These are phyloP conservation scores for Paraleonurus japonicus DNA, from an alignment of 257 asterid genomes.

Conservation along the genomic window DNA sequence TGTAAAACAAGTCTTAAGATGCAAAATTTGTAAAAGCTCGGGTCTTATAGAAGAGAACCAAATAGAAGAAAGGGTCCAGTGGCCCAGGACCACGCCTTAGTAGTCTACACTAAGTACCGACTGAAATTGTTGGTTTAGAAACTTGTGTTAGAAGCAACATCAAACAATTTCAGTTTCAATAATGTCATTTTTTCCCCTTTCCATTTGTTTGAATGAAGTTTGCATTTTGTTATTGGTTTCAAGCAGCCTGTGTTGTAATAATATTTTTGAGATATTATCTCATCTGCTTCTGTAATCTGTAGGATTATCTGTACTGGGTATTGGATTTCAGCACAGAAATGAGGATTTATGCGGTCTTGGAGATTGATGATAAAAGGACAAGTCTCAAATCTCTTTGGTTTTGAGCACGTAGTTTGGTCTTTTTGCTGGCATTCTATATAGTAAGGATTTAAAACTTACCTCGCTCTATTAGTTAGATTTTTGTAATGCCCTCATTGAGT, in stretches of 20 bases:
- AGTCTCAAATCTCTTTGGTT: conserved; percentile 12
- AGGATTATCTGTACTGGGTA: conserved; percentile 23
- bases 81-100: neutral
- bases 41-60: neutral
- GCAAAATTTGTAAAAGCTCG: neutral
- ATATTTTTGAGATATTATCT: neutral
- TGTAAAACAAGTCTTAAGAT: neutral
- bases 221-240: neutral
- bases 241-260: neutral
- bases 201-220: neutral
- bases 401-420: conserved; percentile 13
- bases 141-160: neutral
- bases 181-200: neutral
- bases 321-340: conserved; percentile 3
- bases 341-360: conserved; percentile 9
- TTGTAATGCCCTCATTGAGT: conserved; percentile 12
- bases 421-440: neutral
- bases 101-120: neutral
- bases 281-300: conserved; percentile 17
- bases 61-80: neutral
- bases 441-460: neutral
- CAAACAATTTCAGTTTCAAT: neutral
- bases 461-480: conserved; percentile 3
- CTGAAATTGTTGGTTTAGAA: neutral
- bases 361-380: conserved; percentile 21